These are phyloP conservation scores for Backusella liffmaniae DNA, from an alignment of 192 early-diverging fungal species.

Conservation along the genomic window DNA sequence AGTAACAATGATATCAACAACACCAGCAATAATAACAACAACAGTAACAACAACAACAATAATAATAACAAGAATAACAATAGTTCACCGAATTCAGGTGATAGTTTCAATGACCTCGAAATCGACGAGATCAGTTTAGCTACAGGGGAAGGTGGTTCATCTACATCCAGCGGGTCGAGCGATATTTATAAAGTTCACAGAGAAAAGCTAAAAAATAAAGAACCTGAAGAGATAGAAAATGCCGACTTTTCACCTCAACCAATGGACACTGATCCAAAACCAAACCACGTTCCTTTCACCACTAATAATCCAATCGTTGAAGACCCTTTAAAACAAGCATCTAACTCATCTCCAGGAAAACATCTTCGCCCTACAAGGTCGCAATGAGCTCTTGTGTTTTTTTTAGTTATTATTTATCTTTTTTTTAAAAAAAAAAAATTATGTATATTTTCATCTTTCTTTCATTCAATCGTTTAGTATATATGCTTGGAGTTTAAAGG, in stretches of 20 bases:
- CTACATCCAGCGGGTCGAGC: conserved; percentile 1
- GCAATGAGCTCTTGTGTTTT: background rate
- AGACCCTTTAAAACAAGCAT: background rate
- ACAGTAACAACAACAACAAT: too few species aligned
- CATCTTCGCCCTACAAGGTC: background rate
- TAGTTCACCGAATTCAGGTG: background rate
- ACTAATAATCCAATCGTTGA: background rate
- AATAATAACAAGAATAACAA: background rate
- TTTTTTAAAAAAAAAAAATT: background rate
- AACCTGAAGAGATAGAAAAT: background rate
- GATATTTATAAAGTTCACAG: conserved; percentile 3
- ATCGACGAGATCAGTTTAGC: background rate
- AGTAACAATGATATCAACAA: background rate
- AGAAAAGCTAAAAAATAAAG: background rate
- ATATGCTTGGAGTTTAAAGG: background rate
- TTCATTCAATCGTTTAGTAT: background rate
- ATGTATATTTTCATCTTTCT: background rate
- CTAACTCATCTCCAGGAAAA: background rate
- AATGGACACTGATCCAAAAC: background rate
- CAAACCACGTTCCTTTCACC: background rate
- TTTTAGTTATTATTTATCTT: background rate
- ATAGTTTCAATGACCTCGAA: background rate
- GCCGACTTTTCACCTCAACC: background rate
- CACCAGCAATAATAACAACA: background rate
- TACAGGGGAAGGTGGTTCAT: background rate